Base-by-base conservation (phyloP, 768 basidiomycete species). In the Lactarius psammicola region DNA sequence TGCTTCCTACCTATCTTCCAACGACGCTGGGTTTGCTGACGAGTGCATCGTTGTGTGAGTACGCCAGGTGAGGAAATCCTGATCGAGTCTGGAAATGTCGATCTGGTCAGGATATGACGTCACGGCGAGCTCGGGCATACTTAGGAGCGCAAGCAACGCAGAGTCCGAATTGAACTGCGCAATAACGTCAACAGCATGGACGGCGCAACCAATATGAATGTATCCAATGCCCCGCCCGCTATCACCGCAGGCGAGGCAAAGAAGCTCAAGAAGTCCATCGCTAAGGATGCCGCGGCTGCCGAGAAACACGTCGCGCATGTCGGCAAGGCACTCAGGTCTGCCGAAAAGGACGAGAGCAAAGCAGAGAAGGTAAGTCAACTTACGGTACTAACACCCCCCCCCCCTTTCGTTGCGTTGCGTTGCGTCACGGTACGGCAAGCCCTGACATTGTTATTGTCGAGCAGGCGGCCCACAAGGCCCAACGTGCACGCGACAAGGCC, bases 231-330 rank as follows among this genome's bases (percentile, higher is more conserved):
- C 26, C 62, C 28, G 9, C 51, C 23, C 20, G 31, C 15, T 28
- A 33, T 51, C 28, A 44, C 59, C 46, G 26, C 42, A 30, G 7
- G 36, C 10, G 58, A 60, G 28, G 65, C 54, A 51, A 66, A 78
- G 70, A 74, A 78, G 70, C 63, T 78, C 56, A 83, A 85, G 71
- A 82, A 80, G 62, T 73, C 75, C 20, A 74, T 85, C 40, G 69
- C 76, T 4, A 78, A 78, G 59, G 86, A 87, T 68, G 81, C 81
- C 20, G 83, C 82, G 69, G 75, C 78, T 30, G 85, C 86, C 30
- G 64, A 65, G 18, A 65, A 63, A 31, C 60, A 56, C 26, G n/a
- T 70, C n/a, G 26, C 63, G 10, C 63, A 53, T 28, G 61, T 34
- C 72, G 78, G 83, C 61, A 78, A 75, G 56, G 75, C 74, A 36